These are phyloP conservation scores for Isochrysis galbana DNA, from an alignment of 78 protist genomes.

Conservation along the genomic window DNA sequence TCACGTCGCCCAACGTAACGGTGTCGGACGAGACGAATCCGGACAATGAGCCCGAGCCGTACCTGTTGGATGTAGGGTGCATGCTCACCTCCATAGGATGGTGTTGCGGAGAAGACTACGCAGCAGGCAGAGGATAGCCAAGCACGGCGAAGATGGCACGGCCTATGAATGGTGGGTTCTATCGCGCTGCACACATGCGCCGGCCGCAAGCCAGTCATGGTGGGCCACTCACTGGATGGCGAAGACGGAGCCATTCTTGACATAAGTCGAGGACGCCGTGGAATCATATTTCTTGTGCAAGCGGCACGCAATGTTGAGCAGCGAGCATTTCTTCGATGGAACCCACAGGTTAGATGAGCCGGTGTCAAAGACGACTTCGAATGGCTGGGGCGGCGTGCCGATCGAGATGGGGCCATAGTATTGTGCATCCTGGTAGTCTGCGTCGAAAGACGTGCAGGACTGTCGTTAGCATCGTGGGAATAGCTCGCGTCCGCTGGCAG, in stretches of 20 bases:
- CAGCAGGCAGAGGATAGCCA: background rate
- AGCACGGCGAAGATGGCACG: background rate
- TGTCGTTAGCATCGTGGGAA: no score
- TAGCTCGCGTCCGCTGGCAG: no score
- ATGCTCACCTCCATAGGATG: no score
- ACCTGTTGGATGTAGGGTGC: no score
- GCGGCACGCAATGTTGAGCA: background rate
- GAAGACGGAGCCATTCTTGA: background rate
- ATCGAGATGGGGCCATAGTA: constrained; percentile 90
- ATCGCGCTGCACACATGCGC: no score
- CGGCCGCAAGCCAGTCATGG: no score
- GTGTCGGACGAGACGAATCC: constrained; percentile 72
- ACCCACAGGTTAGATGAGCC: constrained; percentile 95
- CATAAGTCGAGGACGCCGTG: background rate
- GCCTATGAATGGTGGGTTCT: no score
- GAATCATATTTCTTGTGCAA: background rate
- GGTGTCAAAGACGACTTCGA: constrained; percentile 94
- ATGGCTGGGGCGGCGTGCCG: constrained; percentile 93
- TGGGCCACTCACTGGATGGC: background rate
- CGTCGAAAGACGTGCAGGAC: no score
- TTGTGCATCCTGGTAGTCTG: constrained; percentile 60
- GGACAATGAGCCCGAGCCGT: constrained; percentile 89
- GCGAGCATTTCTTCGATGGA: constrained; percentile 14
- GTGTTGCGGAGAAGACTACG: no score
- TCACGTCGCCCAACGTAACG: constrained; percentile 78